phyloP scores from a whole-genome alignment of 2,329 filamentous ascomycete species.

The Colletotrichum neosansevieriae region DNA sequence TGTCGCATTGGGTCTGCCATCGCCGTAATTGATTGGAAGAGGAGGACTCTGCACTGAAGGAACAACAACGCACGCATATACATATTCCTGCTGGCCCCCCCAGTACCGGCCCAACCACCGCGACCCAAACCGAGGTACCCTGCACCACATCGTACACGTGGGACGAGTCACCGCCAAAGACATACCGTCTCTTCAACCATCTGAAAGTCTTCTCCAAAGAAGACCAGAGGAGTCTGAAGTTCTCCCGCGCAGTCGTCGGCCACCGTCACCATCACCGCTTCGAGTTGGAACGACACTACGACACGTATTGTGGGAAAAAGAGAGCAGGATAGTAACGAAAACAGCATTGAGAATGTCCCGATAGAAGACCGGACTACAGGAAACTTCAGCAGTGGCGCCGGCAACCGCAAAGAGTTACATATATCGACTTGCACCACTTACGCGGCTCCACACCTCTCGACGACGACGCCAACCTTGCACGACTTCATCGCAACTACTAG shows the following conservation, averaged over 20 bases:
- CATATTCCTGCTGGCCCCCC: slow-evolving; percentile 32
- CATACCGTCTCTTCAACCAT: slow-evolving; percentile 16
- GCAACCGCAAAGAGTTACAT: slow-evolving; percentile 26
- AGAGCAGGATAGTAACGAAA: neutral
- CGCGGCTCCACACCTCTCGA: slow-evolving; percentile 18
- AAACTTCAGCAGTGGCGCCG: slow-evolving; percentile 26
- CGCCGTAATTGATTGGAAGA: slow-evolving; percentile 35
- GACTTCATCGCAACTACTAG: slow-evolving; percentile 12
- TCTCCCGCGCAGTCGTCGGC: neutral
- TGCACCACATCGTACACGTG: slow-evolving; percentile 37
- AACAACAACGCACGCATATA: slow-evolving; percentile 41
- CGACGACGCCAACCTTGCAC: slow-evolving; percentile 32
- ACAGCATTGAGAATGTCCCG: slow-evolving; percentile 24
- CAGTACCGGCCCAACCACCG: slow-evolving; percentile 38
- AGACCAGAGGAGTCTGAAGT: neutral
- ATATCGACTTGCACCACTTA: neutral
- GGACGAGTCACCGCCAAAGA: slow-evolving; percentile 38
- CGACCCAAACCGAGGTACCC: slow-evolving; percentile 32
- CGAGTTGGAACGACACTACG: slow-evolving; percentile 21
- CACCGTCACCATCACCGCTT: slow-evolving; percentile 25
- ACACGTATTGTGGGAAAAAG: slow-evolving; percentile 10
- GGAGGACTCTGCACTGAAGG: slow-evolving; percentile 29
- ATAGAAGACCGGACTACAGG: slow-evolving; percentile 16
- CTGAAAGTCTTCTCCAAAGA: slow-evolving; percentile 21
- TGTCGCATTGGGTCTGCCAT: slow-evolving; percentile 34